Percentiles rank a stretch among this genome's conserved stretches.
These are phyloP conservation scores for Hamigera avellanea DNA, from an alignment of 495 filamentous ascomycete species.

Conservation along the genomic window DNA sequence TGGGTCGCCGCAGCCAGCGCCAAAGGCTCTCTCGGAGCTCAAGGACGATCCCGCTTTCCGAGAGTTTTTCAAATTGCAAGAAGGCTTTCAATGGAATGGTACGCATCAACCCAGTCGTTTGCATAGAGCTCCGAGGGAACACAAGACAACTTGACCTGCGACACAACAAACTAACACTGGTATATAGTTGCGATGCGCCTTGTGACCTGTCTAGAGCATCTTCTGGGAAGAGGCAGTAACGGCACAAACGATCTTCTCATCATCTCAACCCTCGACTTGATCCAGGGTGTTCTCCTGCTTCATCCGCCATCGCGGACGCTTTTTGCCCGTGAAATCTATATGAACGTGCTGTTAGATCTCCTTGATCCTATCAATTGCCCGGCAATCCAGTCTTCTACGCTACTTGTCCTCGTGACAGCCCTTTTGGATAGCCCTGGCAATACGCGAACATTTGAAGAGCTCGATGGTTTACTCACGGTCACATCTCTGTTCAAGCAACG, in stretches of 20 bases:
- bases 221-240: slow-evolving; percentile 68
- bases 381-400: slow-evolving; percentile 76
- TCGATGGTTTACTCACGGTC: slow-evolving; percentile 90
- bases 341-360: slow-evolving; percentile 93
- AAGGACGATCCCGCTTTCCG: slow-evolving; percentile 80
- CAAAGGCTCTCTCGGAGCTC: slow-evolving; percentile 60
- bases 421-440: slow-evolving; percentile 74
- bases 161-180: background rate
- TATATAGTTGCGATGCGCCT: slow-evolving; percentile 66
- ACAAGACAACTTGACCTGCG: background rate
- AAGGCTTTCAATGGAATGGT: slow-evolving; percentile 97
- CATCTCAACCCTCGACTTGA: slow-evolving; percentile 74
- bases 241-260: slow-evolving; percentile 84
- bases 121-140: background rate
- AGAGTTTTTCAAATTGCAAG: slow-evolving; percentile 94
- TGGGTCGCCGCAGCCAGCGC: slow-evolving; percentile 27
- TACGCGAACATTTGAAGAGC: slow-evolving; percentile 78
- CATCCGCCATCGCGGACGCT: slow-evolving; percentile 86
- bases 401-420: slow-evolving; percentile 81
- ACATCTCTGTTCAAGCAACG: slow-evolving; percentile 85
- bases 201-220: slow-evolving; percentile 74
- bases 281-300: slow-evolving; percentile 81
- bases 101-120: slow-evolving; percentile 14
- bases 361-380: slow-evolving; percentile 88
- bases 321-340: slow-evolving; percentile 83